Percentiles rank a stretch among this genome's conserved stretches.
These are phyloP conservation scores for Fraxinus nigra DNA, from an alignment of 305 asterid genomes.

Conservation along the genomic window DNA sequence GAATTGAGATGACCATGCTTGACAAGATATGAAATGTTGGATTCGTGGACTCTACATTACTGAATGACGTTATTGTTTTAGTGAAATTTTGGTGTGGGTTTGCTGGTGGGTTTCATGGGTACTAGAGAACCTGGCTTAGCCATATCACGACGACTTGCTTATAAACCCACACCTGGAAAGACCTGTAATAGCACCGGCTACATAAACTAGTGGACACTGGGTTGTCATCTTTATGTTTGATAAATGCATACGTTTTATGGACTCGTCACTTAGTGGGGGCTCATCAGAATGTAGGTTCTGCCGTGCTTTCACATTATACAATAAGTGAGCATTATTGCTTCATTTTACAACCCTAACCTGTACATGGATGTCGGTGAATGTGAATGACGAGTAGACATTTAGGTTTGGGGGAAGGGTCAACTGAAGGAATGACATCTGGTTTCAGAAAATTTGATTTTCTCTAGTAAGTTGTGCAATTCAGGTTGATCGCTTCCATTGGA, in stretches of 20 bases:
- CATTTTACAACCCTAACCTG: conserved; percentile 1
- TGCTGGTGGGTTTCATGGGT: neutral
- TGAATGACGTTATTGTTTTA: neutral
- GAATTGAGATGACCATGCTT: neutral
- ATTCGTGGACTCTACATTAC: neutral
- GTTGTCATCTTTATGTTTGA: neutral
- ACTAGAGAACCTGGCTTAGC: neutral
- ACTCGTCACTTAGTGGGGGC: neutral
- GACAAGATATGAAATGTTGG: neutral
- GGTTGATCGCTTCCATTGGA: neutral
- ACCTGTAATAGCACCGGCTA: conserved; percentile 4
- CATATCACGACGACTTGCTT: neutral
- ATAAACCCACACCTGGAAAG: neutral
- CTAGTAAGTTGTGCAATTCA: conserved; percentile 7
- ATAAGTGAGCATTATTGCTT: conserved; percentile 11
- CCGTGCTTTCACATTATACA: conserved; percentile 15
- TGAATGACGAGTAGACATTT: neutral
- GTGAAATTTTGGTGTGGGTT: neutral
- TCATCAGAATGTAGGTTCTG: neutral
- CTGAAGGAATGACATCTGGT: neutral
- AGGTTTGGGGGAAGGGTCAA: conserved; percentile 3
- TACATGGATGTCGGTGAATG: conserved; percentile 6
- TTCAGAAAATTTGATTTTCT: conserved; percentile 6
- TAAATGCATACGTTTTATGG: neutral
- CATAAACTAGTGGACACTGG: neutral